Evolutionary conservation across 164 flowering plant genomes (phyloP), one percentile per base, ranked within the genome.

Genomic region (Sextonia rubra): DNA sequence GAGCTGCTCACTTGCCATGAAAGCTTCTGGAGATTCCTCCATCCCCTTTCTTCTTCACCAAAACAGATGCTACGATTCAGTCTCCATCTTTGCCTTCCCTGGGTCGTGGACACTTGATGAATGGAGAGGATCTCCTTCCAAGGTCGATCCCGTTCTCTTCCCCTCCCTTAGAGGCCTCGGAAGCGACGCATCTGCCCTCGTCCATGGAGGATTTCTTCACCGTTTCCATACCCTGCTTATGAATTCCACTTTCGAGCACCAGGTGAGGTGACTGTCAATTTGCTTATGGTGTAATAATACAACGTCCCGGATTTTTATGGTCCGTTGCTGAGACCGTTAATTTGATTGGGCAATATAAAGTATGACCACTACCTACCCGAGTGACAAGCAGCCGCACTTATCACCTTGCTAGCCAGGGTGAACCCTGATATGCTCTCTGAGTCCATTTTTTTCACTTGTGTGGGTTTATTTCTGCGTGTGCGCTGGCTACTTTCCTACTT

Each of bases 81-180:
- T 18, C 4, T 76, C 69, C 65, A 18, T 90, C 37, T 81, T 87
- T 48, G 81, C 83, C 74, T 90, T 92, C 60, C 71, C 89, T 0
- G 88, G 89, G 7, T 72, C 83, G 25, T 88, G 88, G 89, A 73
- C 78, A 2, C 73, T 76, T 1, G 69, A 73, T 6, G 83, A 85
- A 37, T 89, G 91, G 91, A 85, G 63, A 37, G n/a, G 70, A 18
- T 3, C 68, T 55, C 61, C 55, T 27, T 26, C 47, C 6, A n/a
- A 3, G 44, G 20, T 24, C 62, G 71, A 85, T 74, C 69, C n/a
- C 3, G 17, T 20, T 2, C 29, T 75, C 49, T 85, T 86, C 74
- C 90, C 89, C 47, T 91, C 87, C 20, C 82, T 90, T 0, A 79
- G 76, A 76, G 78, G 81, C 44, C 66, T 92, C 12, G 86, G 91